phyloP scores from a whole-genome alignment of 768 basidiomycete species.

The Podaxis carcinomalis region DNA sequence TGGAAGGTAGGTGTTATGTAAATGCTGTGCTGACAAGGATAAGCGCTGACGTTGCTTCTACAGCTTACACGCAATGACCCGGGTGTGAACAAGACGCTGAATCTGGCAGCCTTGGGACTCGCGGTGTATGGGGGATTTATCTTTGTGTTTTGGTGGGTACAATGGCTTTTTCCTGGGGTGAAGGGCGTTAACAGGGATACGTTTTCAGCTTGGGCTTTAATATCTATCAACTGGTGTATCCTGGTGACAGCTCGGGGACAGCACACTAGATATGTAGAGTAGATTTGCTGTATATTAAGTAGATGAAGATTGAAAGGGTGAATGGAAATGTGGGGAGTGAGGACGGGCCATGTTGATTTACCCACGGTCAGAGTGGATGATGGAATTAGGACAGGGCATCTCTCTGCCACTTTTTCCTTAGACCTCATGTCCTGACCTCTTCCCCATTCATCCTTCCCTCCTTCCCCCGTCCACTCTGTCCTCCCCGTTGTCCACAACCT shows the following conservation, averaged over 20 bases:
- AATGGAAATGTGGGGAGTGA: background rate
- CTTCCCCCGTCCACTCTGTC: background rate
- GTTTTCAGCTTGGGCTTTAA: conserved; percentile 68
- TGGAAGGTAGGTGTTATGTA: conserved; percentile 64
- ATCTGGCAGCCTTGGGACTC: conserved; percentile 62
- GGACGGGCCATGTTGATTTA: conserved; percentile 21
- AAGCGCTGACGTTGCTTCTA: conserved; percentile 9
- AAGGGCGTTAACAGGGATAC: conserved; percentile 9
- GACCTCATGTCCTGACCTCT: conserved; percentile 25
- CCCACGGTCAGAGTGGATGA: conserved; percentile 30
- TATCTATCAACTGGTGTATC: conserved; percentile 58
- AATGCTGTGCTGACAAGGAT: conserved; percentile 1
- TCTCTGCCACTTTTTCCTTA: conserved; percentile 17
- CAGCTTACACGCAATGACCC: conserved; percentile 71
- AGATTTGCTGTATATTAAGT: conserved; percentile 8
- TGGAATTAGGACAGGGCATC: conserved; percentile 11
- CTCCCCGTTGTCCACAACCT: background rate
- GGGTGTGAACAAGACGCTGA: conserved; percentile 40
- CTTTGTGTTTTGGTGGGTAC: conserved; percentile 82
- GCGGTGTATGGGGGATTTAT: conserved; percentile 73
- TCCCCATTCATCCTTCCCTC: conserved; percentile 2
- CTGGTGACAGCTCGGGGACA: conserved; percentile 12
- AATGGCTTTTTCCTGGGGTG: background rate
- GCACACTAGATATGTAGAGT: conserved; percentile 12
- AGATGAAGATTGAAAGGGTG: background rate